phyloP scores from a whole-genome alignment of 345 rosid genomes.

The Cardamine resedifolia region DNA sequence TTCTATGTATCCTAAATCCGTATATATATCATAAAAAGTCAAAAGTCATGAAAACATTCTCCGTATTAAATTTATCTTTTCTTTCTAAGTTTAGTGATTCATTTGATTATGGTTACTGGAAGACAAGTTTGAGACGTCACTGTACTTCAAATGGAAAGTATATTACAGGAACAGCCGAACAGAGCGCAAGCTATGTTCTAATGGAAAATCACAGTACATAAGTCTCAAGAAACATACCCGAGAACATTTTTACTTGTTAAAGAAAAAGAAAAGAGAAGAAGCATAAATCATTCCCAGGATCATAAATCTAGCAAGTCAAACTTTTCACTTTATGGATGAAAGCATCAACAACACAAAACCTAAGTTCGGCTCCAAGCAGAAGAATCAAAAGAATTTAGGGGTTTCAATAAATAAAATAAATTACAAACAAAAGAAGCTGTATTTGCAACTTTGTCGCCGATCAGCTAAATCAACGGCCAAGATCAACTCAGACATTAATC shows the following conservation, averaged over 20 bases:
- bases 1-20: neutral
- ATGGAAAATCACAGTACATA: neutral
- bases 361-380: neutral
- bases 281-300: neutral
- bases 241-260: neutral
- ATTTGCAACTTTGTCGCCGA: neutral
- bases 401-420: neutral
- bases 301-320: neutral
- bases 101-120: neutral
- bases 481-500: neutral
- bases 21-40: conserved; percentile 1
- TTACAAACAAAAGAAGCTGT: neutral
- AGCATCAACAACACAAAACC: neutral
- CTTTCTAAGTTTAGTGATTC: neutral
- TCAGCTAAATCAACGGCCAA: conserved; percentile 23
- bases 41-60: neutral
- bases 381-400: neutral
- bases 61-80: neutral
- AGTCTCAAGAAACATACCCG: neutral
- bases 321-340: neutral
- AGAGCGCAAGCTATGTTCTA: neutral
- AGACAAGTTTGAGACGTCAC: neutral
- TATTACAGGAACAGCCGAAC: neutral
- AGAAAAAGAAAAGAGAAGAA: neutral
- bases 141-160: neutral